Evolutionary conservation across 208 protist genomes (phyloP).

Genomic region (Trypanosoma boissoni): DNA sequence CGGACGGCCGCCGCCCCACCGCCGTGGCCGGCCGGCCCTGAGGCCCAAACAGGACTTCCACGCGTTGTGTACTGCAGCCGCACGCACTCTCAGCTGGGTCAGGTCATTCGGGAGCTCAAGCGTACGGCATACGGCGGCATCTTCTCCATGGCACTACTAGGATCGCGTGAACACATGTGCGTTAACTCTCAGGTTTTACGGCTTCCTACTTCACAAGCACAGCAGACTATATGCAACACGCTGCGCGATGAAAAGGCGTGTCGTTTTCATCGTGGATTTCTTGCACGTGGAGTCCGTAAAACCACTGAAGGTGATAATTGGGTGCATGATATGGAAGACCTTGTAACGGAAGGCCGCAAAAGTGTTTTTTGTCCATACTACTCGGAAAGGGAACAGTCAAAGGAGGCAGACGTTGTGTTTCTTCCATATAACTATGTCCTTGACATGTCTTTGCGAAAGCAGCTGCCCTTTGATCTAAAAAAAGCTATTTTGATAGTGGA

Average conservation of each 20-base stretch:
- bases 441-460: constrained; percentile 84
- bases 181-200: constrained; percentile 86
- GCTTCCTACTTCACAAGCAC: constrained; percentile 61
- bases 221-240: constrained; percentile 63
- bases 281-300: constrained; percentile 18
- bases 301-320: constrained; percentile 21
- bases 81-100: constrained; percentile 98
- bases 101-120: constrained; percentile 97
- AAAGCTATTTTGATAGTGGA: constrained; percentile 94
- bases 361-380: constrained; percentile 95
- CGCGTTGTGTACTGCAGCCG: constrained; percentile 95
- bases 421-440: constrained; percentile 99
- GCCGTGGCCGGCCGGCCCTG: neutral
- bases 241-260: constrained; percentile 70
- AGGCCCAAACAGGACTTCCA: neutral
- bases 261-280: constrained; percentile 66
- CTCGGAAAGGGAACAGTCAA: constrained; percentile 75
- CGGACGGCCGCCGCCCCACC: neutral
- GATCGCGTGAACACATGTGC: constrained; percentile 97
- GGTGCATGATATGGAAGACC: constrained; percentile 94
- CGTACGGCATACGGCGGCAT: constrained; percentile 80
- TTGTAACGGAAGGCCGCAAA: constrained; percentile 67
- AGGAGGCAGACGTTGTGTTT: constrained; percentile 94
- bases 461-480: constrained; percentile 82
- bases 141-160: constrained; percentile 88